phyloP scores from a whole-genome alignment of 1,139 yeast species.

The Pichia sp. region DNA sequence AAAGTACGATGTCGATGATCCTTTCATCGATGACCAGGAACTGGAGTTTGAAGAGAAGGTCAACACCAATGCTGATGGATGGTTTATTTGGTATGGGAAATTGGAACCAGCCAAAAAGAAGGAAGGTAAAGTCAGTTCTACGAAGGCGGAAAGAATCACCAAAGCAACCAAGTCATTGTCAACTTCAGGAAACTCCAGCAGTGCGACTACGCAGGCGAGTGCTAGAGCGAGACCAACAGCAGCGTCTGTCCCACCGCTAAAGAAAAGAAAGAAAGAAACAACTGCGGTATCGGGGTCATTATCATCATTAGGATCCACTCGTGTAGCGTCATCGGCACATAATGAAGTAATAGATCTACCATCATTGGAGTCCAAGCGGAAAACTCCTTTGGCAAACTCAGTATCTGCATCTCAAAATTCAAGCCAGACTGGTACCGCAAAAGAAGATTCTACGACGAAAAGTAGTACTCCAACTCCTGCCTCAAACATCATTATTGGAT shows the following conservation, averaged over 20 bases:
- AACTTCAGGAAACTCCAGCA: too few species aligned
- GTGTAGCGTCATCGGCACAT: too few species aligned
- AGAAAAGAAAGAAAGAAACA: neutral
- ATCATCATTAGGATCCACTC: too few species aligned
- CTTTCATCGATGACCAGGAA: slow-evolving; percentile 94
- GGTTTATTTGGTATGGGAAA: slow-evolving; percentile 94
- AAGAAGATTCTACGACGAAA: too few species aligned
- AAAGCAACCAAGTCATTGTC: too few species aligned
- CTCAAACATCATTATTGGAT: slow-evolving; percentile 10
- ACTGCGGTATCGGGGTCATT: neutral
- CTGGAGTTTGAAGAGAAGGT: slow-evolving; percentile 89
- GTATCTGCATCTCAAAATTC: too few species aligned
- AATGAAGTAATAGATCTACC: too few species aligned
- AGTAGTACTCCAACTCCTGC: neutral
- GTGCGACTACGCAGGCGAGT: too few species aligned
- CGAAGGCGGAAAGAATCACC: neutral
- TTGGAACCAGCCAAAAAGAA: slow-evolving; percentile 52
- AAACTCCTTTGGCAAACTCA: too few species aligned
- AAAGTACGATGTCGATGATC: slow-evolving; percentile 88
- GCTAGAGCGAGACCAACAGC: neutral
- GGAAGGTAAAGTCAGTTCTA: neutral
- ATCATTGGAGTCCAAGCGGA: too few species aligned
- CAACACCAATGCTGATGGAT: slow-evolving; percentile 90
- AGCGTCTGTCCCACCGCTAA: neutral
- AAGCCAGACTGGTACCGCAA: too few species aligned